phyloP scores from a whole-genome alignment of 768 basidiomycete genomes.

The Calvatia gigantea region DNA sequence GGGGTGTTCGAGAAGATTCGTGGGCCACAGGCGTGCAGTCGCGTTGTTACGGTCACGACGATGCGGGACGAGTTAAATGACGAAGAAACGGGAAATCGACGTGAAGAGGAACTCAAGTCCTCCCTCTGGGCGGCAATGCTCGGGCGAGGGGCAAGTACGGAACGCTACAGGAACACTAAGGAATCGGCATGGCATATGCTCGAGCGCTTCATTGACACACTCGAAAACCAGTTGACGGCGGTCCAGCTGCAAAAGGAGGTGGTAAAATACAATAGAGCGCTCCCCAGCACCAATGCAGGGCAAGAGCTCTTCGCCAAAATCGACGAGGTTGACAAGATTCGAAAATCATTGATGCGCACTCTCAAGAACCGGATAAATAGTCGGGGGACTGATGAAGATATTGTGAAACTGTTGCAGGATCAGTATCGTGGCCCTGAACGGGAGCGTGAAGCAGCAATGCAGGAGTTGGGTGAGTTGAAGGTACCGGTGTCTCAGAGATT shows the following conservation, averaged over 20 bases:
- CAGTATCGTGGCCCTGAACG: no score
- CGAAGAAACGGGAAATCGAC: not conserved
- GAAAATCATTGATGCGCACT: not conserved
- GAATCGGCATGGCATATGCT: not conserved
- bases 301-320: not conserved
- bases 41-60: not conserved
- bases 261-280: not conserved
- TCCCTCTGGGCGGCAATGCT: not conserved
- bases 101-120: not conserved
- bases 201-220: not conserved
- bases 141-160: not conserved
- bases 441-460: no score
- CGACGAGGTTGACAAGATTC: not conserved
- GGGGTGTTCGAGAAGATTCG: not conserved
- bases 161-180: not conserved
- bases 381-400: not conserved
- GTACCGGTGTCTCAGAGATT: no score
- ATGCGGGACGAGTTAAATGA: not conserved
- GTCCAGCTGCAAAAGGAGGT: conserved; percentile 1
- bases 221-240: no score
- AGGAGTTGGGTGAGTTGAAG: no score
- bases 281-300: not conserved
- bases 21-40: not conserved
- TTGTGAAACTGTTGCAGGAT: no score
- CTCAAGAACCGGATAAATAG: not conserved